These are phyloP conservation scores for Cylindrotheca fusiformis DNA, from an alignment of 108 stramenopile species.

Conservation along the genomic window DNA sequence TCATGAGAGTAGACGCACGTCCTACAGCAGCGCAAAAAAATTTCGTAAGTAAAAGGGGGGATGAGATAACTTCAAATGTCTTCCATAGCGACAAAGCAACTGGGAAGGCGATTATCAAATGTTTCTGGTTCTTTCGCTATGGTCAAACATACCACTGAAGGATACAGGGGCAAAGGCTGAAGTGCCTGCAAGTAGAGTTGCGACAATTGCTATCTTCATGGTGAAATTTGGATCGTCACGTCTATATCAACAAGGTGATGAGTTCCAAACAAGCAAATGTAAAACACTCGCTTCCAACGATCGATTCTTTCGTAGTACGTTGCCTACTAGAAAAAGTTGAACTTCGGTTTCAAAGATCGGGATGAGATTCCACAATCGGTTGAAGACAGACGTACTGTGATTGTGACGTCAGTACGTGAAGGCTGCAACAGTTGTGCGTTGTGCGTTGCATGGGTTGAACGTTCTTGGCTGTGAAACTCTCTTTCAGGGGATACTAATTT, in stretches of 20 bases:
- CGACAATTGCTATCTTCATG: conserved; percentile 45
- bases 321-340: background rate
- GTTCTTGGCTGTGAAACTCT: no score
- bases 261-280: no score
- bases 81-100: no score
- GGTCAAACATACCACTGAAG: conserved; percentile 32
- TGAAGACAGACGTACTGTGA: no score
- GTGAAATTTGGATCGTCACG: conserved; percentile 10
- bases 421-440: no score
- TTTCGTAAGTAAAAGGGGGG: background rate
- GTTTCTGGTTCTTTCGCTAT: background rate
- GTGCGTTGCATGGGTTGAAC: no score
- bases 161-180: conserved; percentile 62
- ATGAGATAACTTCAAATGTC: no score
- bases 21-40: conserved; percentile 6
- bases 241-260: background rate
- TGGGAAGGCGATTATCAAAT: background rate
- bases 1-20: conserved; percentile 15
- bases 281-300: no score
- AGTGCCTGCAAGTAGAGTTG: conserved; percentile 48
- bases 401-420: no score
- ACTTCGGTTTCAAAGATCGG: conserved; percentile 2
- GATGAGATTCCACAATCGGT: no score
- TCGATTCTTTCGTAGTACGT: no score
- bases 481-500: no score